phyloP scores from a whole-genome alignment of 2,329 filamentous ascomycete genomes.

The Neoascochyta sp. region DNA sequence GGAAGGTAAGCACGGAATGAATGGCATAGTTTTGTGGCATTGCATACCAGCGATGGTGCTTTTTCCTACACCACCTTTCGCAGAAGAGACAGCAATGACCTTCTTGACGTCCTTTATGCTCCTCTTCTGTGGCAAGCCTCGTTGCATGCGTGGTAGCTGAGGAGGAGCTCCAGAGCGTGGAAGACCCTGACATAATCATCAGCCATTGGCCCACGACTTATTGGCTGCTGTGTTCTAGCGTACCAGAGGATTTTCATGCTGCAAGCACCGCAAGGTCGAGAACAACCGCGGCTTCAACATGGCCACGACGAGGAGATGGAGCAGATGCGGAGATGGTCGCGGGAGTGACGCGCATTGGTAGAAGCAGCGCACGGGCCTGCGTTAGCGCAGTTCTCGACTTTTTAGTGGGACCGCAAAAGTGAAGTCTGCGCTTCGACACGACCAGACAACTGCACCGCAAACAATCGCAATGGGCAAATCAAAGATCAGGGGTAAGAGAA shows the following conservation, averaged over 20 bases:
- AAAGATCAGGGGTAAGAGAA: slow-evolving; percentile 26
- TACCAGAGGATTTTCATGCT: slow-evolving; percentile 88
- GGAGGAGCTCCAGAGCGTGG: slow-evolving; percentile 67
- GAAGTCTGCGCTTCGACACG: slow-evolving; percentile 13
- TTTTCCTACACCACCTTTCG: slow-evolving; percentile 97
- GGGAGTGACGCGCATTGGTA: slow-evolving; percentile 24
- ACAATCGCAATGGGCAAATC: slow-evolving; percentile 27
- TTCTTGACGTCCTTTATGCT: slow-evolving; percentile 82
- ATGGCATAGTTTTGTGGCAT: too few species aligned
- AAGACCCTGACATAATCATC: slow-evolving; percentile 61
- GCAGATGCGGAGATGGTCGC: slow-evolving; percentile 18
- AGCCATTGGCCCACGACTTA: slow-evolving; percentile 2
- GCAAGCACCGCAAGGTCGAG: slow-evolving; percentile 49
- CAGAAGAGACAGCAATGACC: slow-evolving; percentile 93
- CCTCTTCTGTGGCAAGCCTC: slow-evolving; percentile 75
- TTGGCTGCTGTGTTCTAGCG: slow-evolving; percentile 10
- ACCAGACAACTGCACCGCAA: slow-evolving; percentile 1
- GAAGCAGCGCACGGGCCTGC: too few species aligned
- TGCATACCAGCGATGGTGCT: slow-evolving; percentile 77
- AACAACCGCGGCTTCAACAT: slow-evolving; percentile 50
- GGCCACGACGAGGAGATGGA: slow-evolving; percentile 24
- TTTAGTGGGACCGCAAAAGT: slow-evolving; percentile 26
- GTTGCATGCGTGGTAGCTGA: slow-evolving; percentile 69
- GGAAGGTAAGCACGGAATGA: slow-evolving; percentile 3
- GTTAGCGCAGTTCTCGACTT: slow-evolving; percentile 22